Evolutionary conservation across 1,139 yeast species (phyloP).

Genomic region (Suhomyces yuchorum): DNA sequence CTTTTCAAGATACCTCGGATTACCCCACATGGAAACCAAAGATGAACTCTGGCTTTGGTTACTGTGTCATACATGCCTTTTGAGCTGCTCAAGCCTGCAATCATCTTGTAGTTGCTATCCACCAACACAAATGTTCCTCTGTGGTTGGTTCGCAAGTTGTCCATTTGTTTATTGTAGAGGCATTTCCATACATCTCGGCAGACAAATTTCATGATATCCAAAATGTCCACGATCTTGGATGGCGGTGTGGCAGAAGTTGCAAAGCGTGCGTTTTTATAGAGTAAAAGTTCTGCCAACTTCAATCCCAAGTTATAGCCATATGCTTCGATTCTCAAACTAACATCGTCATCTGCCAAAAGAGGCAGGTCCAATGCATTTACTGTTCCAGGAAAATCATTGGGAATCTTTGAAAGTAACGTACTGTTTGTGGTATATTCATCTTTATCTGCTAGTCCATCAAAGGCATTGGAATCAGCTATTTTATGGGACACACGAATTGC

Average conservation of each 20-base stretch:
- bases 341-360: constrained; percentile 50
- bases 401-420: constrained; percentile 26
- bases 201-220: constrained; percentile 86
- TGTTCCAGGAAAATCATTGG: constrained; percentile 45
- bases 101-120: constrained; percentile 62
- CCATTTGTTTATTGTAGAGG: constrained; percentile 83
- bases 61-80: constrained; percentile 50
- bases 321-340: constrained; percentile 59
- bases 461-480: constrained; percentile 10
- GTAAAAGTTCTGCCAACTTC: constrained; percentile 69
- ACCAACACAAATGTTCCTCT: constrained; percentile 80
- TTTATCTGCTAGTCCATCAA: constrained; percentile 7
- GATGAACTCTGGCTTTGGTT: constrained; percentile 52
- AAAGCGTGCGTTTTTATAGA: constrained; percentile 41
- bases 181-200: constrained; percentile 90
- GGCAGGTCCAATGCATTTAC: constrained; percentile 41
- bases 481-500: constrained; percentile 56
- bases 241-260: constrained; percentile 4
- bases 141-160: constrained; percentile 88
- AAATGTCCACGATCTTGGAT: constrained; percentile 54
- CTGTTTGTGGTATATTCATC: constrained; percentile 18
- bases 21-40: constrained; percentile 84
- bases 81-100: constrained; percentile 57
- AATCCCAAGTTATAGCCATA: constrained; percentile 78
- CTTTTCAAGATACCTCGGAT: constrained; percentile 77